Conservation (phyloP, 192 early-diverging fungal genomes). For the Funneliformis geosporum region DNA sequence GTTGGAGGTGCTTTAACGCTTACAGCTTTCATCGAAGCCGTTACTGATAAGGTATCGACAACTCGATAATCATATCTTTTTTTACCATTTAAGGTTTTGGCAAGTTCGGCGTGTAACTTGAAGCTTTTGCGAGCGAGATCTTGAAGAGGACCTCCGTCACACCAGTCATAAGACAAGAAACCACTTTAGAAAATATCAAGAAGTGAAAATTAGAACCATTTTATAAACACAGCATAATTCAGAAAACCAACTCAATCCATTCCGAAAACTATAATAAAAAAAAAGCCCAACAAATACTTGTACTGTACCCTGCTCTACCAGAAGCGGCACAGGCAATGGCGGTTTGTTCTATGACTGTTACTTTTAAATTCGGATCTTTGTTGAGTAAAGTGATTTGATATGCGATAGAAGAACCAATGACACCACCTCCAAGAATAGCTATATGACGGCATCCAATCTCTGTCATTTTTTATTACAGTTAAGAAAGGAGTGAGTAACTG, state of each 20-base stretch:
- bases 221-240: neutral
- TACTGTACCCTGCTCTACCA: constrained; percentile 43
- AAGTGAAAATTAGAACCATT: neutral
- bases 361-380: constrained; percentile 26
- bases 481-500: neutral
- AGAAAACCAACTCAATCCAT: neutral
- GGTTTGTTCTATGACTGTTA: constrained; percentile 49
- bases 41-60: constrained; percentile 42
- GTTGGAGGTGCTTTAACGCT: constrained; percentile 27
- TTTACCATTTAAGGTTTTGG: constrained; percentile 39
- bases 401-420: constrained; percentile 48
- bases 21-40: constrained; percentile 26
- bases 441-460: constrained; percentile 34
- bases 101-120: constrained; percentile 45
- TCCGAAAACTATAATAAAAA: neutral
- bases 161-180: constrained; percentile 50
- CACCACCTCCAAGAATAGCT: constrained; percentile 47
- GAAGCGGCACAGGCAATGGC: constrained; percentile 46
- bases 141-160: constrained; percentile 35
- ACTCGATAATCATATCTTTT: constrained; percentile 44
- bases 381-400: constrained; percentile 42
- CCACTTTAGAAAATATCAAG: constrained; percentile 33
- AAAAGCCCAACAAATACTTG: neutral
- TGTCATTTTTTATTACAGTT: constrained; percentile 6
- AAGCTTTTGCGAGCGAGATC: constrained; percentile 45